Evolutionary conservation across 345 rosid genomes (phyloP), one percentile per base, ranked within the genome.

Genomic region (Nasturtium officinale): DNA sequence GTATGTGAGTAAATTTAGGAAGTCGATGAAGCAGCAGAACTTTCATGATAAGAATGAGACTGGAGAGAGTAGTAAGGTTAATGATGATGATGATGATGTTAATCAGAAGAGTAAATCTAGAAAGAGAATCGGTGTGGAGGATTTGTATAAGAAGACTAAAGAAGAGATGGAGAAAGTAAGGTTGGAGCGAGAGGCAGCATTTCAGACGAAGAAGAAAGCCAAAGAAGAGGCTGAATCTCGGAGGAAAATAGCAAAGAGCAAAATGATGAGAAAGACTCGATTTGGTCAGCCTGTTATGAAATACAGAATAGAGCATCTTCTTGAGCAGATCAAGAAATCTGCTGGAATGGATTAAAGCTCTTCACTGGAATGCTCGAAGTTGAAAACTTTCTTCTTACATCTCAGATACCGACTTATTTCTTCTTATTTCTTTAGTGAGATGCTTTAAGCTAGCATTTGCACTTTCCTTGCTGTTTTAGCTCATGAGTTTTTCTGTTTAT

Each of bases 261-360:
- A 85, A 72, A 90, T 91, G 96, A 79, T 87, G 77, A 90, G 82
- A 79, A 91, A 67, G 85, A 90, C 98, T 10, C 67, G 79, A 43
- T 78, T 74, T 23, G 99, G 99, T 63, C 99, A 91, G 61, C 98
- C 96, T 33, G 85, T 91, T 2, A 91, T 91, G 96, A 90, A 95
- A 79, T 90, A 91, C 74, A 82, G 92, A 80, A 90, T 91, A 6
- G 90, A 95, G 79, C 86, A 85, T 77, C 91, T 91, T 78, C 79
- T 90, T 80, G 91, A 87, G 78, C 73, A 85, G 3, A 79, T 95
- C 68, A 87, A 87, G 77, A 82, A 82, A 79, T 80, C 89, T 16
- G 68, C 75, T 35, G 45, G 63, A 68, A 72, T 29, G 18, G 32
- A 70, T 9, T n/a, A 29, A 42, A 47, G 29, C 43, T 6, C 25